Percentiles rank a stretch among this genome's conserved stretches.
Evolutionary conservation across 352 stramenopile genomes (phyloP).

Genomic region (Phytophthora aleatoria): DNA sequence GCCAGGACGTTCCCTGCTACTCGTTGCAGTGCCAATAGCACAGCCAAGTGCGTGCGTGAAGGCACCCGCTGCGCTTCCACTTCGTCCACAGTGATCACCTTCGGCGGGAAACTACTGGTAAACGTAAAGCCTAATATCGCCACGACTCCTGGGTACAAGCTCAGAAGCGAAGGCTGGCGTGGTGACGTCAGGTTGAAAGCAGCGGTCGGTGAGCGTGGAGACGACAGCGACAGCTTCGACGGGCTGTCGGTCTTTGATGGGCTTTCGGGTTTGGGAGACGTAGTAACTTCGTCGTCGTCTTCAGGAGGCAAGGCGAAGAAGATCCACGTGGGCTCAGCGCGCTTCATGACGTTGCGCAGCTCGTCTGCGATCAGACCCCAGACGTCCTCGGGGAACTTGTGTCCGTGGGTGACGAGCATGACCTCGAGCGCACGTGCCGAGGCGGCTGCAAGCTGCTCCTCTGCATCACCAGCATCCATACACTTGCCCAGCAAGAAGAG

Average conservation of each 20-base stretch:
- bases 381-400: conserved; percentile 82
- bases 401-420: conserved; percentile 72
- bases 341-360: conserved; percentile 75
- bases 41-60: conserved; percentile 67
- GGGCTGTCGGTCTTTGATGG: conserved; percentile 11
- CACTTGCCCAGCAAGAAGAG: conserved; percentile 78
- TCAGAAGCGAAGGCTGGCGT: conserved; percentile 58
- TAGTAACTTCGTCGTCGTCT: not conserved
- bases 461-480: conserved; percentile 74
- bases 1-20: conserved; percentile 73
- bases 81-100: conserved; percentile 62
- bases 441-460: conserved; percentile 71
- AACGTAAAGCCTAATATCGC: conserved; percentile 62
- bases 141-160: conserved; percentile 73
- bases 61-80: conserved; percentile 61
- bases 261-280: conserved; percentile 3
- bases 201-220: conserved; percentile 12
- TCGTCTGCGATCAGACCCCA: conserved; percentile 85
- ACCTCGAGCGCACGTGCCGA: conserved; percentile 63
- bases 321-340: conserved; percentile 76
- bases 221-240: conserved; percentile 2
- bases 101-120: conserved; percentile 50
- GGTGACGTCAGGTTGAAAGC: conserved; percentile 39
- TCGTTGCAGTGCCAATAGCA: conserved; percentile 69
- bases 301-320: conserved; percentile 47